Evolutionary conservation across 2,329 filamentous ascomycete species (phyloP).

Genomic region (Bipolaris oryzae): DNA sequence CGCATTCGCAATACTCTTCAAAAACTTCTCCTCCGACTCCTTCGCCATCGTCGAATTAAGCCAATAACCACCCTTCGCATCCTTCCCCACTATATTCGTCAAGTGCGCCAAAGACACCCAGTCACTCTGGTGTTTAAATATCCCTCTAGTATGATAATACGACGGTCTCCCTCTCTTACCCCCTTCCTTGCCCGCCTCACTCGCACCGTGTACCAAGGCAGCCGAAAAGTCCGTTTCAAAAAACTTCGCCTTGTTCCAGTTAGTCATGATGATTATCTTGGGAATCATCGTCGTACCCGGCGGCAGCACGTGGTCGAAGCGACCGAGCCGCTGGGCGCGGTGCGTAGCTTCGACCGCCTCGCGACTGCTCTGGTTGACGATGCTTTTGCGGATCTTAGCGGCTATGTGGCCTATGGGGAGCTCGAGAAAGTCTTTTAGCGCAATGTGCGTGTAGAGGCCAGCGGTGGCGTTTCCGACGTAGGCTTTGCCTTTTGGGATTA

Average conservation of each 20-base stretch:
- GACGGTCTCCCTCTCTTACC: slow-evolving; percentile 1
- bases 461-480: slow-evolving; percentile 26
- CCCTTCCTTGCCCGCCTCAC: not conserved
- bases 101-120: too few species aligned
- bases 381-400: slow-evolving; percentile 27
- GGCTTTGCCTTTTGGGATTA: slow-evolving; percentile 19
- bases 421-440: slow-evolving; percentile 16
- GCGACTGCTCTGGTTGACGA: slow-evolving; percentile 25
- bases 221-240: slow-evolving; percentile 24
- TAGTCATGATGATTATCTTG: slow-evolving; percentile 17
- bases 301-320: not conserved
- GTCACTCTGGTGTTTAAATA: too few species aligned
- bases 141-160: not conserved
- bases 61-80: slow-evolving; percentile 29
- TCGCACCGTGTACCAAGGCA: slow-evolving; percentile 11
- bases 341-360: slow-evolving; percentile 21
- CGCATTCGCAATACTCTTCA: not conserved
- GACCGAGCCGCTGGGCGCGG: not conserved
- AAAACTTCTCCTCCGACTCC: not conserved
- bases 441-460: slow-evolving; percentile 15
- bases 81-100: slow-evolving; percentile 17
- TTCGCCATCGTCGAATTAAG: slow-evolving; percentile 6
- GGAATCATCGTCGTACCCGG: not conserved
- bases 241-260: slow-evolving; percentile 27
- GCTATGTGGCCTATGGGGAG: slow-evolving; percentile 30